Evolutionary conservation across 2,329 filamentous ascomycete species (phyloP), one percentile per base, ranked within the genome.

Genomic region (Ceratocystis eucalypticola): DNA sequence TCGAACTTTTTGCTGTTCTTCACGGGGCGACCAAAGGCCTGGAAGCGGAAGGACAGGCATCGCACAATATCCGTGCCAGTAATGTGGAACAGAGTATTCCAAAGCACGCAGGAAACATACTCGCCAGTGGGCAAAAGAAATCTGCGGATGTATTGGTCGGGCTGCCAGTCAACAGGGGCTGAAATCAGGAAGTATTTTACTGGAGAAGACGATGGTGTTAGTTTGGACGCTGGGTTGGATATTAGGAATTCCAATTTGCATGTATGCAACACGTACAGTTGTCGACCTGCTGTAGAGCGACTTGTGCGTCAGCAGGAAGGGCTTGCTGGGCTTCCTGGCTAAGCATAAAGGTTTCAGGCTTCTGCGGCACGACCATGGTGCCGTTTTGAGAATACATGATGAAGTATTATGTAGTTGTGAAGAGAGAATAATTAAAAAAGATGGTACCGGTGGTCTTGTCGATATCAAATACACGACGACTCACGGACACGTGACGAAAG

Each of bases 1-100:
- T 99, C 94, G 74, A 99, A 99, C 78, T 99, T 99, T 81, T 99
- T 99, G 50, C 93, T 95, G 81, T 99, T 99, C 83, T 96, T 97
- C 69, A 99, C 94, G 0, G 94, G 94, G 67, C 94, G 90, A 72
- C 94, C 94, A 74, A 99, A 99, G 64, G 94, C 94, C 80, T 97
- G 94, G 79, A 99, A 99, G 75, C 94, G 84, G 80, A 99, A 99
- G 6, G 94, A 95, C 59, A 99, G 84, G 74, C 94, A 99, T 84
- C 94, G 87, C 69, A 99, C 94, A 74, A 99, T 99, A 77, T 99
- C 94, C 71, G 94, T 99, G 70, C 94, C 94, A 30, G 94, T 97
- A 74, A 99, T 96, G 82, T 99, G 94, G 77, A 99, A 99, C 72
- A 99, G 89, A 75, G 96, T 97, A 82, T 93, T 97, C 91, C 94